Evolutionary conservation across 768 basidiomycete genomes (phyloP), one percentile per base, ranked within the genome.

Genomic region (Termitomyces sp.): DNA sequence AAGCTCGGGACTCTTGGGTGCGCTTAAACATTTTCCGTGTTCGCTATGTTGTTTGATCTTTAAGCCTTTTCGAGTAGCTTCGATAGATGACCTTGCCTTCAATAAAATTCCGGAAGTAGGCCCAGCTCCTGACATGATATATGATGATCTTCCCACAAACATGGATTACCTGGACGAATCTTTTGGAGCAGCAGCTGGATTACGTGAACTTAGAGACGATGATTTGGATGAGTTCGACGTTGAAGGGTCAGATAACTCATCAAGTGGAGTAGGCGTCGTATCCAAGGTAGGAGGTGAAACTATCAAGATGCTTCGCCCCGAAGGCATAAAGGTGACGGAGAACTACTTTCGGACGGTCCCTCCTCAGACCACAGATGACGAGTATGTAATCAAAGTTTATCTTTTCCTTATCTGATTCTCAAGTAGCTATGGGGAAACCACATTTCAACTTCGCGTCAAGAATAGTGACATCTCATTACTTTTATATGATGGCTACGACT

Each of bases 401-500:
- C 5, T 30, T 41, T 14, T 6, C 47, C 26, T 16, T 57, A 14
- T 8, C 23, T 61, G 46, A 20, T 48, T 61, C 20, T 32, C 49
- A 54, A 47, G 46, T 5, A 84, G 82, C 48, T 64, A 70, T 32
- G 79, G 78, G 12, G 79, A 81, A 35, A 81, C 82, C 8, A 76
- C 69, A 28, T 60, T 86, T n/a, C 79, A 74, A 32, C 66, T 89
- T 58, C 79, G 84, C 28, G 65, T 92, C 5, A 77, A 81, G 46
- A 73, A 89, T 46, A 85, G 83, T 56, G 80, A 90, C 63, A 70
- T 90, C 50, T 81, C 81, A 1, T 66, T 98, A 26, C 81, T 87
- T 54, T 79, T 99, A 3, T 91, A 97, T 68, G 93, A 95, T 58
- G 97, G 97, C 2, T 99, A 95, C 66, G 97, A 99, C 69, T 99